Percentiles rank a stretch among this genome's conserved stretches.
phyloP scores from a whole-genome alignment of 805 yeast species.

The Starmerella khaoyaiensis region DNA sequence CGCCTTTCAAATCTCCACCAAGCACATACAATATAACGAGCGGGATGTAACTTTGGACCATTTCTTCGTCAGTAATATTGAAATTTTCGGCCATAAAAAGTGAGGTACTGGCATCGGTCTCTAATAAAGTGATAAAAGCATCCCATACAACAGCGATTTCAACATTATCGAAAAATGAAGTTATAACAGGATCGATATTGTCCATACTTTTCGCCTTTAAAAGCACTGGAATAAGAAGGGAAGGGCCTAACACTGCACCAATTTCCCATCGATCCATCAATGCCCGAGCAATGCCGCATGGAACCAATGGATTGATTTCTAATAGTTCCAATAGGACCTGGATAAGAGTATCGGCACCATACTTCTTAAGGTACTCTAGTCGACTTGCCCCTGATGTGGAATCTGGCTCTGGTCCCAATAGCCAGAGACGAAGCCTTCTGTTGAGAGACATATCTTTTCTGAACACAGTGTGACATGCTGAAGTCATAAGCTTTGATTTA shows the following conservation, averaged over 20 bases:
- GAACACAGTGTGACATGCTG: conserved; percentile 49
- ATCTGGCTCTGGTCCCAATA: conserved; percentile 61
- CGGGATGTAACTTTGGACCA: conserved; percentile 65
- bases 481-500: conserved; percentile 51
- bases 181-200: conserved; percentile 34
- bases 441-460: conserved; percentile 88
- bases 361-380: conserved; percentile 44
- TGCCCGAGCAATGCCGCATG: conserved; percentile 54
- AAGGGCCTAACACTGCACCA: conserved; percentile 61
- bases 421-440: conserved; percentile 87
- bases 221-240: conserved; percentile 53
- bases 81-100: conserved; percentile 50
- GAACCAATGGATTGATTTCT: conserved; percentile 24
- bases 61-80: conserved; percentile 76
- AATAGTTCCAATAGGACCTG: conserved; percentile 40
- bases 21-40: conserved; percentile 37
- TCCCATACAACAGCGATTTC: conserved; percentile 75
- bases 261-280: conserved; percentile 93
- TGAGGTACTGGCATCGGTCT: conserved; percentile 35
- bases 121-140: conserved; percentile 37
- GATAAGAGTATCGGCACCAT: conserved; percentile 41
- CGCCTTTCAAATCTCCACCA: conserved; percentile 2
- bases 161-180: conserved; percentile 69
- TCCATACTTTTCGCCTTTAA: neutral
- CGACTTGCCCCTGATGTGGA: conserved; percentile 25